These are phyloP conservation scores for Hypoxylon intermedium DNA, from an alignment of 495 filamentous ascomycete species.

Conservation along the genomic window DNA sequence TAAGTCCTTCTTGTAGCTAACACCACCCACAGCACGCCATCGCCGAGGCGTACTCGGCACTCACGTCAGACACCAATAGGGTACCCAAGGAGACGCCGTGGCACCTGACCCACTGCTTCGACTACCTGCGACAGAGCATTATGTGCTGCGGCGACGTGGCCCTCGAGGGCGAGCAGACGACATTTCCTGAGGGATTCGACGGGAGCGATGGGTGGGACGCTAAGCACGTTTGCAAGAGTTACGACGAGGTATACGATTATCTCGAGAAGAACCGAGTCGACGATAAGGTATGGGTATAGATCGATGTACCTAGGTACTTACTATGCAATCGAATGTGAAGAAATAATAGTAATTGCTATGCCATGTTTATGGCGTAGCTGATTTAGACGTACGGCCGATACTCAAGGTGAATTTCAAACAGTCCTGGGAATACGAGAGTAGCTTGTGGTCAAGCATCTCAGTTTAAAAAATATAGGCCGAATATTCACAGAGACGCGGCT, in stretches of 20 bases:
- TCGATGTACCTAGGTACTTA: too few relatives aligned
- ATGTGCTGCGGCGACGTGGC: constrained; percentile 55
- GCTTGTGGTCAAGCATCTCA: too few relatives aligned
- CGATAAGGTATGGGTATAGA: constrained; percentile 52
- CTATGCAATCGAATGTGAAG: neutral
- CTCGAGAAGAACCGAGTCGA: constrained; percentile 50
- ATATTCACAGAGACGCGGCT: too few relatives aligned
- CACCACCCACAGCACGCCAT: constrained; percentile 42
- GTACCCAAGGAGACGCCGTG: constrained; percentile 49
- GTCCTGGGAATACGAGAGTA: too few relatives aligned
- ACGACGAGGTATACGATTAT: constrained; percentile 43
- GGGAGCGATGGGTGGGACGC: constrained; percentile 58
- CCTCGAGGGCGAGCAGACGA: constrained; percentile 54
- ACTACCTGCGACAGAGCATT: constrained; percentile 57
- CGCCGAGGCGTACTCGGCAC: constrained; percentile 46
- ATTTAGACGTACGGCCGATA: too few relatives aligned
- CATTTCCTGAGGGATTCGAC: constrained; percentile 48
- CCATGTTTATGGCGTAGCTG: too few relatives aligned
- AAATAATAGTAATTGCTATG: too few relatives aligned
- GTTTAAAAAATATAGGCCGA: too few relatives aligned
- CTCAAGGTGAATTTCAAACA: too few relatives aligned
- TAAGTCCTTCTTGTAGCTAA: neutral
- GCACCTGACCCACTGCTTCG: constrained; percentile 58
- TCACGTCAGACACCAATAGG: constrained; percentile 39
- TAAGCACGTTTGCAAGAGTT: constrained; percentile 56